These are phyloP conservation scores for Phoenix dactylifera DNA, from an alignment of 176 grass and related monocot species.

Conservation along the genomic window DNA sequence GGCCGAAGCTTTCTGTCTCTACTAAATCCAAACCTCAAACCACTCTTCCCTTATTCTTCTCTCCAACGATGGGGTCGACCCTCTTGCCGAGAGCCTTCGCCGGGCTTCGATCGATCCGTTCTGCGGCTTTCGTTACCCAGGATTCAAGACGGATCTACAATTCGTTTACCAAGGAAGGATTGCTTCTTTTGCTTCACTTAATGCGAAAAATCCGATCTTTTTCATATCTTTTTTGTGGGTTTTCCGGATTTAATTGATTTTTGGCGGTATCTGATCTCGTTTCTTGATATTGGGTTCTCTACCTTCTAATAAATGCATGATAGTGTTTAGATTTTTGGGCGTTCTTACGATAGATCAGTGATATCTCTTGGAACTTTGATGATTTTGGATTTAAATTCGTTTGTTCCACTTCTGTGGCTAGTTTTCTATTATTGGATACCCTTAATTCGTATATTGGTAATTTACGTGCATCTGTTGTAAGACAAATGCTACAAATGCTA, in stretches of 20 bases:
- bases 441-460: too few species aligned
- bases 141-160: constrained; percentile 39
- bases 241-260: not conserved
- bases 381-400: too few species aligned
- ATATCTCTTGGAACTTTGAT: not conserved
- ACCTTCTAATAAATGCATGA: not conserved
- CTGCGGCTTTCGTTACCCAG: not conserved
- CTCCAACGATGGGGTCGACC: constrained; percentile 1
- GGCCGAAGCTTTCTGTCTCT: too few species aligned
- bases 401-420: too few species aligned
- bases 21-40: too few species aligned
- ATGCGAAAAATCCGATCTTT: constrained; percentile 22
- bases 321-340: not conserved
- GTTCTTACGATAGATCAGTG: not conserved
- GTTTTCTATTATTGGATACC: too few species aligned
- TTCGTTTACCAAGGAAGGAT: constrained; percentile 50
- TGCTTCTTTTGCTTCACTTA: constrained; percentile 20
- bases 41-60: too few species aligned
- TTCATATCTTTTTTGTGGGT: constrained; percentile 16
- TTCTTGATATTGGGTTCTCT: not conserved
- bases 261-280: not conserved
- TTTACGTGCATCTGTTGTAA: too few species aligned
- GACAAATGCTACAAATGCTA: too few species aligned
- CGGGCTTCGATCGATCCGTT: constrained; percentile 21
- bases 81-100: constrained; percentile 16